These are phyloP conservation scores for Xylaria sp. DNA, from an alignment of 2,329 filamentous ascomycete genomes.

Conservation along the genomic window DNA sequence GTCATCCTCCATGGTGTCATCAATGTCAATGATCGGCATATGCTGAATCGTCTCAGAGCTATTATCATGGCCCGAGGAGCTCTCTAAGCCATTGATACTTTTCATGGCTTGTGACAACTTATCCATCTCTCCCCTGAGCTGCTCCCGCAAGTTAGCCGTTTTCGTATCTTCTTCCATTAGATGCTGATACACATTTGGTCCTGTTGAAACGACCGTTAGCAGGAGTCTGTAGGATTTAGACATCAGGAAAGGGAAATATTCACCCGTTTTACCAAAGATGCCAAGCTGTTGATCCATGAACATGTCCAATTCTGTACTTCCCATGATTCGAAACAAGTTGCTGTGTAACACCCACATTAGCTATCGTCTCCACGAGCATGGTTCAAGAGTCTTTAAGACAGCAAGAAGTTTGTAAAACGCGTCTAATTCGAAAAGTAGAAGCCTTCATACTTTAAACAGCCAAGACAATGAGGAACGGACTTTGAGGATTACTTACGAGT, in stretches of 20 bases:
- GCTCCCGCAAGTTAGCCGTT: conserved; percentile 55
- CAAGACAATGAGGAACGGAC: too few species aligned
- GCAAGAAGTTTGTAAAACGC: not conserved
- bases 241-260: conserved; percentile 33
- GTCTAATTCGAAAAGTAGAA: not conserved
- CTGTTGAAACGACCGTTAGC: conserved; percentile 31
- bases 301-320: conserved; percentile 40
- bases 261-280: conserved; percentile 43
- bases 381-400: not conserved
- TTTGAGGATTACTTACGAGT: conserved; percentile 34
- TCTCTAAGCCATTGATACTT: conserved; percentile 58
- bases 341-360: conserved; percentile 1
- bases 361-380: not conserved
- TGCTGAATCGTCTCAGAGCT: conserved; percentile 27
- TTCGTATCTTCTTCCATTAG: conserved; percentile 61
- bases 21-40: conserved; percentile 26
- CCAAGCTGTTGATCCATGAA: conserved; percentile 45
- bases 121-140: conserved; percentile 56
- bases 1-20: conserved; percentile 37
- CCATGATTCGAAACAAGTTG: conserved; percentile 44
- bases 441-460: not conserved
- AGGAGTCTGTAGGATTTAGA: not conserved
- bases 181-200: conserved; percentile 51
- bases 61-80: conserved; percentile 44
- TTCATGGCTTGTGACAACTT: conserved; percentile 59